Base-by-base conservation (phyloP, 306 rosid genomes). In the Dalbergia cochinchinensis region DNA sequence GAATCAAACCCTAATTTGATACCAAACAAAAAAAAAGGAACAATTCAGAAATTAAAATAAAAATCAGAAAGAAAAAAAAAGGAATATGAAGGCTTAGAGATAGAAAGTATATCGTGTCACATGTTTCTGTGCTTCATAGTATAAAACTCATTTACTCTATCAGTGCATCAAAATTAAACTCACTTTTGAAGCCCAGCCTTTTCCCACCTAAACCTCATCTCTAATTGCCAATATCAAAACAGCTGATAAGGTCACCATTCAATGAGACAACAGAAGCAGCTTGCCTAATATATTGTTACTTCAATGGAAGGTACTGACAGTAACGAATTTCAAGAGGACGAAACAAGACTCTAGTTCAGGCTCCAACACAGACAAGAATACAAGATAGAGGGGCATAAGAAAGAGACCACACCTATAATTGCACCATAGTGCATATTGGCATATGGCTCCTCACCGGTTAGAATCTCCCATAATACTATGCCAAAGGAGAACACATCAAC, bases 381-480 rank as follows among this genome's bases (percentile, higher is more conserved):
- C 58, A 53, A n/a, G 60, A 54, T 47, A 73, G 9, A 57, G 74
- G 37, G 53, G 42, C 67, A 61, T 66, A 9, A 31, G 62, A 50
- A 63, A 78, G 48, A 35, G 73, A 82, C 11, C 69, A 18, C 50
- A 91, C 98, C 98, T 86, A 94, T 94, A 77, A 94, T 94, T 68
- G 98, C 96, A 84, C 97, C 98, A 41, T 91, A 93, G 86, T 93
- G 97, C 98, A 93, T 91, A 82, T 90, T 90, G 67, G 97, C 97
- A 74, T 93, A 93, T 64, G 98, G 98, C 86, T 93, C 98, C 83
- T 93, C 98, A 7, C 97, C 88, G 0, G 98, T 93, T 16, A 93
- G 93, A 83, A 93, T 90, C 85, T 93, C 98, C 98, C 98, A 93
- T 44, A 93, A 71, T 82, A 93, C 98, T 78, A 93, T 93, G 68